A percentile compares a stretch with the other conserved stretches of the same genome.
Evolutionary conservation across 805 yeast genomes (phyloP).

Genomic region (Yarrowia deformans): DNA sequence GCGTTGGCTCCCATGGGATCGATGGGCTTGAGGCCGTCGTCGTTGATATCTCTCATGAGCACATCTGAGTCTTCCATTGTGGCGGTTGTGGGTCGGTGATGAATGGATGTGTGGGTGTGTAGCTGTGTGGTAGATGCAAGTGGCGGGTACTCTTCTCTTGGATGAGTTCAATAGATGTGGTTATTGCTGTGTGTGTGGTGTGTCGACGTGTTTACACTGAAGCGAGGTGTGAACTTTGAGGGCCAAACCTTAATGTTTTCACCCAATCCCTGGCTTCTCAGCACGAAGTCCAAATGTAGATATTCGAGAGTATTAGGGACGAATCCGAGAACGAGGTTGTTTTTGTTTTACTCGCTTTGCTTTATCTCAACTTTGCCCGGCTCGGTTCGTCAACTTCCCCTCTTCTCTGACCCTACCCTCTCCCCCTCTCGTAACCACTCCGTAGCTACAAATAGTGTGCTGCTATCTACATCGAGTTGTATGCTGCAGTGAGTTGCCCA

Average conservation of each 20-base stretch:
- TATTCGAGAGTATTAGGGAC: background rate
- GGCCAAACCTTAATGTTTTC: constrained; percentile 9
- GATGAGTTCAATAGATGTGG: background rate
- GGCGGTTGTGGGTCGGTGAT: background rate
- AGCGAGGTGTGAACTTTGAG: background rate
- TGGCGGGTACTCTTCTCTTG: background rate
- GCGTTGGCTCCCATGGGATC: constrained; percentile 40
- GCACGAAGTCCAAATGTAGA: background rate
- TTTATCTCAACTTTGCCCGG: background rate
- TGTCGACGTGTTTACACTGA: constrained; percentile 26
- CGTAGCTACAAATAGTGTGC: too few species aligned
- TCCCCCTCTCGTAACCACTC: background rate
- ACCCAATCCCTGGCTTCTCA: constrained; percentile 11
- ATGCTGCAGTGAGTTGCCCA: background rate
- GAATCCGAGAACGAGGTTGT: background rate
- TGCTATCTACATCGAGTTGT: background rate
- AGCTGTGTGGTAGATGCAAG: background rate
- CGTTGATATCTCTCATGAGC: constrained; percentile 51
- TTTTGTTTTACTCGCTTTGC: background rate
- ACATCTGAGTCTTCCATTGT: constrained; percentile 53
- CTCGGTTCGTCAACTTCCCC: background rate
- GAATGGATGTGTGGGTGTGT: background rate
- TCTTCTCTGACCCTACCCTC: background rate
- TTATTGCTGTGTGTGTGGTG: constrained; percentile 3
- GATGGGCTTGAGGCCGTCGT: constrained; percentile 55